Base-by-base conservation (phyloP, 176 grass and related monocot genomes). In the Eleusine coracana region DNA sequence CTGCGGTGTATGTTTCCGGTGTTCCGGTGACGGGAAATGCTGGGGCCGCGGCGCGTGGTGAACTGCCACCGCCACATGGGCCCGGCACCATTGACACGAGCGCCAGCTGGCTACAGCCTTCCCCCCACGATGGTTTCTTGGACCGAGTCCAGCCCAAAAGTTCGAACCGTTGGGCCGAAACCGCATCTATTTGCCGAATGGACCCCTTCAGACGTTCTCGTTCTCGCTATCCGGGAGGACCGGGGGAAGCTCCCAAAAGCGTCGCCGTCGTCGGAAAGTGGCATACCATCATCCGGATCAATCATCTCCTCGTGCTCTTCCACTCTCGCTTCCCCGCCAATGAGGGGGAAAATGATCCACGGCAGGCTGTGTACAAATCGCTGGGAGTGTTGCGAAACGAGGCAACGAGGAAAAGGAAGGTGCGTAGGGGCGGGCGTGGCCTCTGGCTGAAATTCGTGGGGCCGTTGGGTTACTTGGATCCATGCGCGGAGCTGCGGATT, bases 391-490 rank as follows among this genome's bases (percentile, higher is more conserved):
- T 84, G 25, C 62, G 12, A 15, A 55, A 44, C 54, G 40, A 6
- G 12, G 17, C 21, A 20, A 17, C n/a, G 62, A 59, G 15, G 48
- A 13, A 50, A 16, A 1, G 48, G 23, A 59, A 68, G 66, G 25
- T 1, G 40, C 69, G 34, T 41, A 68, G 56, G 6, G n/a, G 49
- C 16, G 51, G 65, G 21, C 73, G 66, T 2, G 39, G 79, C 64
- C 77, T 82, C 71, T 60, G 76, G 84, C 85, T 54, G 46, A 66
- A 80, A n/a, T 85, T 71, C 73, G 61, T 61, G 82, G 68, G 82
- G 15, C 74, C 27, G 18, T 67, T 88, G 87, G 89, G 81, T 77
- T 90, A 83, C 78, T 45, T 70, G 16, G 54, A 88, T 23, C 87
- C 84, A 16, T 92, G 82, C 10, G 68, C 27, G 11, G 89, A 92